Percentiles rank a stretch among this genome's conserved stretches.
These are phyloP conservation scores for Biscogniauxia mediterranea DNA, from an alignment of 2,329 filamentous ascomycete species.

Conservation along the genomic window DNA sequence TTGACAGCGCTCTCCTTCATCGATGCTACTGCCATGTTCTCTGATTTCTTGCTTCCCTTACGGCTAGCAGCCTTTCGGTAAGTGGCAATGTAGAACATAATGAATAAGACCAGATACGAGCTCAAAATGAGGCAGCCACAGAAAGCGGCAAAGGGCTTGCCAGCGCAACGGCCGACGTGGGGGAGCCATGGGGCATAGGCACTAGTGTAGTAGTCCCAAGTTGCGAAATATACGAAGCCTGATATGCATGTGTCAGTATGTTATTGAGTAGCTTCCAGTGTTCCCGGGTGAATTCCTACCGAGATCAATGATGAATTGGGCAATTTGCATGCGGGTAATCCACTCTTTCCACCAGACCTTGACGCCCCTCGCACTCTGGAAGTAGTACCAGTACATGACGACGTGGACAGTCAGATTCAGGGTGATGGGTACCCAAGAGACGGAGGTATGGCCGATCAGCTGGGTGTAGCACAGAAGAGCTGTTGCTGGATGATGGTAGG, in stretches of 20 bases:
- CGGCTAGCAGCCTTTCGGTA: conserved; percentile 63
- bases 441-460: conserved; percentile 83
- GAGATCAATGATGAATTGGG: conserved; percentile 92
- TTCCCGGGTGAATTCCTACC: conserved; percentile 52
- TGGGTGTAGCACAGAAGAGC: conserved; percentile 96
- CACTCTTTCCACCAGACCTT: conserved; percentile 99
- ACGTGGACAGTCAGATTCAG: conserved; percentile 92
- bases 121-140: conserved; percentile 70
- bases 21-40: conserved; percentile 15
- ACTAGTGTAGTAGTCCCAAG: conserved; percentile 74
- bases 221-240: conserved; percentile 78
- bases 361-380: conserved; percentile 92
- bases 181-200: conserved; percentile 70
- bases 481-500: conserved; percentile 94
- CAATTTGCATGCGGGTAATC: conserved; percentile 94
- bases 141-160: conserved; percentile 76
- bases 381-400: conserved; percentile 99
- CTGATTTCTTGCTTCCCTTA: conserved; percentile 19
- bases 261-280: neutral
- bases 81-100: conserved; percentile 75
- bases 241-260: conserved; percentile 19
- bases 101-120: conserved; percentile 76
- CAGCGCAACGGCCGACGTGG: conserved; percentile 68
- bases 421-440: conserved; percentile 90
- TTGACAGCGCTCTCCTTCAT: conserved; percentile 27